These are phyloP conservation scores for Marasmius tenuissimus DNA, from an alignment of 1,284 basidiomycete genomes.

Conservation along the genomic window DNA sequence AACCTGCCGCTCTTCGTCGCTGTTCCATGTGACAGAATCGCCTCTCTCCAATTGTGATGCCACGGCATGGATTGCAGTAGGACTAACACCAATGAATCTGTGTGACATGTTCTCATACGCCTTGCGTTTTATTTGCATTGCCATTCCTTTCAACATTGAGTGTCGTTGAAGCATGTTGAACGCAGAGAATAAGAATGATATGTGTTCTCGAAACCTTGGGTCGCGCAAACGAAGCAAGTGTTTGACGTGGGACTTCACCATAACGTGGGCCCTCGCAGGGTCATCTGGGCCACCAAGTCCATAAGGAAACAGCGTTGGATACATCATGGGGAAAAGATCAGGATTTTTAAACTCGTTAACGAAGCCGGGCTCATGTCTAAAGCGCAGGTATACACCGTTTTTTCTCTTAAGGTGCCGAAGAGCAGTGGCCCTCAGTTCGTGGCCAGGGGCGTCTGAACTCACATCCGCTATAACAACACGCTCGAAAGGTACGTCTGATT, in stretches of 20 bases:
- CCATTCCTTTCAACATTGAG: constrained; percentile 13
- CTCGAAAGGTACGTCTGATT: no score
- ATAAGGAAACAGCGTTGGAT: constrained; percentile 36
- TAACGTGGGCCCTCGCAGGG: no score
- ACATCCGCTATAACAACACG: constrained; percentile 29
- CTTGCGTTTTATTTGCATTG: no score
- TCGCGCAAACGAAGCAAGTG: constrained; percentile 31
- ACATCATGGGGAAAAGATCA: constrained; percentile 31
- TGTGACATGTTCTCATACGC: no score
- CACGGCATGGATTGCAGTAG: no score
- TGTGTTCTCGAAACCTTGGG: constrained; percentile 32
- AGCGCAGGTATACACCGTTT: constrained; percentile 25
- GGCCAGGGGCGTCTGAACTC: constrained; percentile 24
- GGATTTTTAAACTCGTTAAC: constrained; percentile 32
- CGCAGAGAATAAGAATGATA: constrained; percentile 33
- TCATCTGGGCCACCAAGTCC: constrained; percentile 38
- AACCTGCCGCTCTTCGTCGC: constrained; percentile 24
- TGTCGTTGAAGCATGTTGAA: constrained; percentile 38
- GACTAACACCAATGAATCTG: no score
- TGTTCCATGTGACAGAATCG: no score
- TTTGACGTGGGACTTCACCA: no score
- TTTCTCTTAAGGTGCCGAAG: constrained; percentile 25
- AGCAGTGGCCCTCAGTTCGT: constrained; percentile 32
- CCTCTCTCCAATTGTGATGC: no score
- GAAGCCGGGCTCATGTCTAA: constrained; percentile 27